Percentiles rank a stretch among this genome's conserved stretches.
These are phyloP conservation scores for Eucalyptus pauciflora DNA, from an alignment of 345 rosid species.

Conservation along the genomic window DNA sequence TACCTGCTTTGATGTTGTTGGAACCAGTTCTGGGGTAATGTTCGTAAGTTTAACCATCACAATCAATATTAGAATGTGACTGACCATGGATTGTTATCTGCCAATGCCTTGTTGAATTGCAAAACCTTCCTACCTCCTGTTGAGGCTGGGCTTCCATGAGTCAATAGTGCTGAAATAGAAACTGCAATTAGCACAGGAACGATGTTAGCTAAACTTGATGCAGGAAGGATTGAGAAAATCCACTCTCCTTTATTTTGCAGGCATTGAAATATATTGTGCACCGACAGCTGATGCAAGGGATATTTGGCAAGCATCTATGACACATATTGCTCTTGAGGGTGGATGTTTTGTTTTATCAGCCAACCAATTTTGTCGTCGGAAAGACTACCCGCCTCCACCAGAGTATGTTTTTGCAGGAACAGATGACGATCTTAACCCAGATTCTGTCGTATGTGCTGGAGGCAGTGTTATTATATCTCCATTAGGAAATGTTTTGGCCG, in stretches of 20 bases:
- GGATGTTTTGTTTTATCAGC: constrained; percentile 90
- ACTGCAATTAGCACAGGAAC: not conserved
- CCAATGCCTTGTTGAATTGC: not conserved
- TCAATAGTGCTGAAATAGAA: not conserved
- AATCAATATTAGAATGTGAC: not conserved
- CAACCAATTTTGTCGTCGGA: constrained; percentile 80
- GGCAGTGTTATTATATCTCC: constrained; percentile 93
- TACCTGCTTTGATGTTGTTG: not conserved
- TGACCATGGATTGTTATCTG: not conserved
- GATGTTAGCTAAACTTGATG: not conserved
- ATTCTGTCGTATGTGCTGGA: constrained; percentile 80
- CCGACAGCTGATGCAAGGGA: constrained; percentile 91
- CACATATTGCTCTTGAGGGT: constrained; percentile 94
- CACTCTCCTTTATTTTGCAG: constrained; percentile 1
- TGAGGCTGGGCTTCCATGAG: not conserved
- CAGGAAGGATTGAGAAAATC: not conserved
- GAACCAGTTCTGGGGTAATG: not conserved
- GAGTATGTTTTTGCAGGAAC: constrained; percentile 59
- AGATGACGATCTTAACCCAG: constrained; percentile 58
- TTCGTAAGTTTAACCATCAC: not conserved
- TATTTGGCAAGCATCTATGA: constrained; percentile 84
- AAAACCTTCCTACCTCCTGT: not conserved
- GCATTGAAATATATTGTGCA: constrained; percentile 88
- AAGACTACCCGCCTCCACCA: constrained; percentile 89
- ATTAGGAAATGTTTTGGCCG: constrained; percentile 67